These are phyloP conservation scores for Graphiopsis chlorocephala DNA, from an alignment of 2,329 filamentous ascomycete genomes.

Conservation along the genomic window DNA sequence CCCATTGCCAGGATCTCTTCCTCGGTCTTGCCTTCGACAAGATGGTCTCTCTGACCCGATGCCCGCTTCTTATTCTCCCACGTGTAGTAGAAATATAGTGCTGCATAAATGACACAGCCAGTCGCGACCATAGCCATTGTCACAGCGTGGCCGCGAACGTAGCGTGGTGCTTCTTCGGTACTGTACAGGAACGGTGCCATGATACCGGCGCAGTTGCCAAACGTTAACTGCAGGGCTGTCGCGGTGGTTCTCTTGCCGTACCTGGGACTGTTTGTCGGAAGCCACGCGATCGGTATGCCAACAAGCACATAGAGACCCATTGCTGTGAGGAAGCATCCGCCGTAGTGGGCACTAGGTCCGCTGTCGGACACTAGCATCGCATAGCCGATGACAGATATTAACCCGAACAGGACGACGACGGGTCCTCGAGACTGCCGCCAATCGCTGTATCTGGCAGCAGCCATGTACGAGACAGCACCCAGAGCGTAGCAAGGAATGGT, in stretches of 20 bases:
- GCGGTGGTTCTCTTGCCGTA: slow-evolving; percentile 75
- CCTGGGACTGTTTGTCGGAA: slow-evolving; percentile 65
- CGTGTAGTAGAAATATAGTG: slow-evolving; percentile 39
- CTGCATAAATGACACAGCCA: background rate
- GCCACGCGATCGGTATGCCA: slow-evolving; percentile 56
- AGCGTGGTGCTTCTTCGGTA: slow-evolving; percentile 44
- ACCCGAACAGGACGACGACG: slow-evolving; percentile 61
- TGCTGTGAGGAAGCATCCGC: slow-evolving; percentile 74
- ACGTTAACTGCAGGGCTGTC: slow-evolving; percentile 67
- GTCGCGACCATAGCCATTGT: slow-evolving; percentile 49
- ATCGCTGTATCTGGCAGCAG: slow-evolving; percentile 66
- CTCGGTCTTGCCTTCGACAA: slow-evolving; percentile 61
- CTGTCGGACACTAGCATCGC: slow-evolving; percentile 62
- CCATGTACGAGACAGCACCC: slow-evolving; percentile 67
- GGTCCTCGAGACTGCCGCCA: slow-evolving; percentile 63
- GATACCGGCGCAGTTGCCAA: slow-evolving; percentile 69
- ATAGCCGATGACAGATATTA: slow-evolving; percentile 47
- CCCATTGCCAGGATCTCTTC: slow-evolving; percentile 64
- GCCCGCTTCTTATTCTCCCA: slow-evolving; percentile 39
- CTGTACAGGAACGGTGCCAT: slow-evolving; percentile 59
- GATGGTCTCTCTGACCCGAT: slow-evolving; percentile 62
- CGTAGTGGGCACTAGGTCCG: slow-evolving; percentile 65
- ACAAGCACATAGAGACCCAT: slow-evolving; percentile 65
- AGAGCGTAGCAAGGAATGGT: slow-evolving; percentile 76
- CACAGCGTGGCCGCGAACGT: slow-evolving; percentile 51